Evolutionary conservation across 495 filamentous ascomycete genomes (phyloP).

Genomic region (Tuber borchii): DNA sequence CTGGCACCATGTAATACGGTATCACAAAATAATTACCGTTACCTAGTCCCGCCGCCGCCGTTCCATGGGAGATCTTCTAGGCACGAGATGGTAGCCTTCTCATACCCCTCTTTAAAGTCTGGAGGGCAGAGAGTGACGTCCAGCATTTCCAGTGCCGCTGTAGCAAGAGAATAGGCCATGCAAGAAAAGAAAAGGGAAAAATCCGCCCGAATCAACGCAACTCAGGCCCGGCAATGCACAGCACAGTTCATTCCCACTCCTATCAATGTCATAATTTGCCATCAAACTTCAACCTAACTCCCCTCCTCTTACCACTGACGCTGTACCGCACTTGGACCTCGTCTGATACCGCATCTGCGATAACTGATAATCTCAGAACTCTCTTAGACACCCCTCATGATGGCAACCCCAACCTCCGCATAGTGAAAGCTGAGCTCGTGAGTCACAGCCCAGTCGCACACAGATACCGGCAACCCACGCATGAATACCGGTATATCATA

Average conservation of each 20-base stretch:
- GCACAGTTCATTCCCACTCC: not conserved
- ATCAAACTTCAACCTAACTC: not conserved
- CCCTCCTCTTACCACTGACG: not conserved
- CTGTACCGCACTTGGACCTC: not conserved
- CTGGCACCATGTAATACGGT: not conserved
- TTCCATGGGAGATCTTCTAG: not conserved
- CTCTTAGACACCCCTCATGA: not conserved
- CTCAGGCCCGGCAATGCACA: not conserved
- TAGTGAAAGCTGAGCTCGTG: not conserved
- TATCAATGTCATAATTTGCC: not conserved
- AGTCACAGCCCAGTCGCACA: not conserved
- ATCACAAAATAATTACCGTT: not conserved
- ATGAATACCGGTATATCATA: not conserved
- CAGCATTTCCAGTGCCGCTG: not conserved
- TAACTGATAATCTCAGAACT: not conserved
- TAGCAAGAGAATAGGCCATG: not conserved
- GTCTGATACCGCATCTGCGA: not conserved
- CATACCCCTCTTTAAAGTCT: not conserved
- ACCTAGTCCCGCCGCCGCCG: not conserved
- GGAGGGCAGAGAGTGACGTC: not conserved
- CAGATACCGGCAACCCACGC: not conserved
- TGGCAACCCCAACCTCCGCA: not conserved
- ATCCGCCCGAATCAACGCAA: not conserved
- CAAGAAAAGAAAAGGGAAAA: not conserved
- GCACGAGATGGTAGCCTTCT: not conserved